These are phyloP conservation scores for Chrysosporium queenslandicum DNA, from an alignment of 2,329 filamentous ascomycete species.

Conservation along the genomic window DNA sequence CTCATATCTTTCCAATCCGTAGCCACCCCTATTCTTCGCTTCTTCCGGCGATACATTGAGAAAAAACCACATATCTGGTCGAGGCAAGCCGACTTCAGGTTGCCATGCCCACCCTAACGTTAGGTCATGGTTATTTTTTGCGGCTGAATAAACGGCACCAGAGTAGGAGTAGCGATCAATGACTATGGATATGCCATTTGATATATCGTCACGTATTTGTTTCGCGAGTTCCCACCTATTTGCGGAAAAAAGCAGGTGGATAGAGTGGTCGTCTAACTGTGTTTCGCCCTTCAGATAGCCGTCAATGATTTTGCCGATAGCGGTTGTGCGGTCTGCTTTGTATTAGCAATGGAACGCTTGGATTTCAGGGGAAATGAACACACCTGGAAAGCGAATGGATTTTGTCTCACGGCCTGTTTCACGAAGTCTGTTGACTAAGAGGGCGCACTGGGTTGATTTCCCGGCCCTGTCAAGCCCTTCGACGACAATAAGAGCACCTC, in stretches of 20 bases:
- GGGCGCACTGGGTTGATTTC: slow-evolving; percentile 80
- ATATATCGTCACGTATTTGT: slow-evolving; percentile 42
- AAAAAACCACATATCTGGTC: slow-evolving; percentile 80
- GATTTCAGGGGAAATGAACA: not conserved
- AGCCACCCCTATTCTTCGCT: slow-evolving; percentile 70
- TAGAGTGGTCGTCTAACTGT: slow-evolving; percentile 74
- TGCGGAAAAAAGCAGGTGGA: slow-evolving; percentile 81
- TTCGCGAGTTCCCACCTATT: slow-evolving; percentile 69
- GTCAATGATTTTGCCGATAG: slow-evolving; percentile 81
- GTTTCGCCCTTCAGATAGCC: slow-evolving; percentile 62
- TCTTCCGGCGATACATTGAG: slow-evolving; percentile 67
- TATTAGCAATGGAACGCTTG: slow-evolving; percentile 13
- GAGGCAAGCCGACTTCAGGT: slow-evolving; percentile 75
- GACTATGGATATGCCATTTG: slow-evolving; percentile 62
- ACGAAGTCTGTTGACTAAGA: slow-evolving; percentile 49
- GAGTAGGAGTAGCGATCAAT: slow-evolving; percentile 94
- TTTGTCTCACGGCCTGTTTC: slow-evolving; percentile 44
- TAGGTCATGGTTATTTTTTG: slow-evolving; percentile 65
- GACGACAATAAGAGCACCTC: slow-evolving; percentile 67
- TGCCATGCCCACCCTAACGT: slow-evolving; percentile 68
- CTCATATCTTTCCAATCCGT: slow-evolving; percentile 83
- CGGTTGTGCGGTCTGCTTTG: slow-evolving; percentile 61
- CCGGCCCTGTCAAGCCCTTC: slow-evolving; percentile 85
- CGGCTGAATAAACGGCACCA: slow-evolving; percentile 84
- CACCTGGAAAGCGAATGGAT: slow-evolving; percentile 58